phyloP scores from a whole-genome alignment of 2,329 filamentous ascomycete species.

The Hypoxylon sp. region DNA sequence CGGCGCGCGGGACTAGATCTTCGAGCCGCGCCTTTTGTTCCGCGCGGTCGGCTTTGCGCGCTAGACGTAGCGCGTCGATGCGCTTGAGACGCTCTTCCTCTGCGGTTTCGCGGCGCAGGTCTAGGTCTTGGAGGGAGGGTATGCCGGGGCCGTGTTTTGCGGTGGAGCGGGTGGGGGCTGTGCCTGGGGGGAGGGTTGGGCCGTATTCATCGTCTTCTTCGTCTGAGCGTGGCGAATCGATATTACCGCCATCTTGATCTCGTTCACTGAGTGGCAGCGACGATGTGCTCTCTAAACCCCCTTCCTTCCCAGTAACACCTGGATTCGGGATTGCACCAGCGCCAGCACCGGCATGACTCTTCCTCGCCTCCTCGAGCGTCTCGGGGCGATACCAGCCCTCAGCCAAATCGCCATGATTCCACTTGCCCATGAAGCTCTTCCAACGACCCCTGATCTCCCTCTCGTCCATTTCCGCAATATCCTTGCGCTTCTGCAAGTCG shows the following conservation, averaged over 20 bases:
- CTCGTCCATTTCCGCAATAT: slow-evolving; percentile 76
- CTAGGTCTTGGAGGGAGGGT: slow-evolving; percentile 80
- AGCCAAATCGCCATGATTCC: slow-evolving; percentile 89
- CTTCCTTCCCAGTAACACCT: background rate
- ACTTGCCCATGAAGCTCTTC: slow-evolving; percentile 93
- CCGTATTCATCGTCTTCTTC: slow-evolving; percentile 69
- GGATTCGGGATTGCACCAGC: no score
- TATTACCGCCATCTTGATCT: slow-evolving; percentile 32
- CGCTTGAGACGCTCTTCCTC: slow-evolving; percentile 63
- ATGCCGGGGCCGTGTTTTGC: slow-evolving; percentile 68
- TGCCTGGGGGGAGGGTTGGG: slow-evolving; percentile 53
- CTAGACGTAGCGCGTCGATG: slow-evolving; percentile 68
- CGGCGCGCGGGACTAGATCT: slow-evolving; percentile 85
- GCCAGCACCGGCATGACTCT: slow-evolving; percentile 14
- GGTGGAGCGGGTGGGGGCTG: slow-evolving; percentile 25
- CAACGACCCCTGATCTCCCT: slow-evolving; percentile 85
- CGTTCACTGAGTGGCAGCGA: background rate
- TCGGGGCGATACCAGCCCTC: slow-evolving; percentile 94
- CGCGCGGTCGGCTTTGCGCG: slow-evolving; percentile 74
- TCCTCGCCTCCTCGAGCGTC: slow-evolving; percentile 64
- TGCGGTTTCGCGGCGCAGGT: slow-evolving; percentile 66
- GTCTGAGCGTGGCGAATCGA: slow-evolving; percentile 18
- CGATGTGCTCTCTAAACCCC: background rate
- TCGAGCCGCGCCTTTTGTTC: slow-evolving; percentile 80
- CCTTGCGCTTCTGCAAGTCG: slow-evolving; percentile 84